These are phyloP conservation scores for Sporisorium sorghi DNA, from an alignment of 1,284 basidiomycete species.

Conservation along the genomic window DNA sequence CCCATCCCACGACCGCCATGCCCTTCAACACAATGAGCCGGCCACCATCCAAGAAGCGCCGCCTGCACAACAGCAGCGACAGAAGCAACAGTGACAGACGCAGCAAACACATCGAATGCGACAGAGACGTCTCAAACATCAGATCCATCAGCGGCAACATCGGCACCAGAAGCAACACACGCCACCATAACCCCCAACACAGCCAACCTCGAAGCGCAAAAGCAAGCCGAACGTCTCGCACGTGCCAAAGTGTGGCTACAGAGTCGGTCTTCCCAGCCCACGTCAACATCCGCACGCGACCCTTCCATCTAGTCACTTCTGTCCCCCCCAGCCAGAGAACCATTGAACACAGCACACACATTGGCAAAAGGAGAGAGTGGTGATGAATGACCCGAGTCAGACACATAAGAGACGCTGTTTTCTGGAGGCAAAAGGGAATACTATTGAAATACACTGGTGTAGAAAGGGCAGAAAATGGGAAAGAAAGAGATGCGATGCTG, in stretches of 20 bases:
- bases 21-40: conserved; percentile 11
- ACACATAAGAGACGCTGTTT: not conserved
- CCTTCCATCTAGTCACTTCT: not conserved
- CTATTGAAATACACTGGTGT: conserved; percentile 47
- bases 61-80: conserved; percentile 8
- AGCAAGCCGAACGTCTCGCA: conserved; percentile 28
- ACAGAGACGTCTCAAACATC: not conserved
- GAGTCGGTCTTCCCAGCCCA: conserved; percentile 4
- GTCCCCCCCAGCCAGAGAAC: too few species aligned
- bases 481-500: conserved; percentile 7
- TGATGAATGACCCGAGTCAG: conserved; percentile 9
- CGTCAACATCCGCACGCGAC: not conserved
- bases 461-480: not conserved
- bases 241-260: conserved; percentile 34
- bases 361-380: conserved; percentile 6
- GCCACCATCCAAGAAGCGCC: conserved; percentile 7
- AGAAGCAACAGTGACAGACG: not conserved
- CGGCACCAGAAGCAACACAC: not conserved
- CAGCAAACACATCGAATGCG: not conserved
- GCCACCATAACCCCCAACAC: not conserved
- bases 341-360: not conserved
- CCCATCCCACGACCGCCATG: not conserved
- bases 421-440: conserved; percentile 27
- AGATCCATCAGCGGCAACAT: too few species aligned
- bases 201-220: not conserved